Conservation (phyloP, 306 rosid genomes). For the Lathyrus aphaca region DNA sequence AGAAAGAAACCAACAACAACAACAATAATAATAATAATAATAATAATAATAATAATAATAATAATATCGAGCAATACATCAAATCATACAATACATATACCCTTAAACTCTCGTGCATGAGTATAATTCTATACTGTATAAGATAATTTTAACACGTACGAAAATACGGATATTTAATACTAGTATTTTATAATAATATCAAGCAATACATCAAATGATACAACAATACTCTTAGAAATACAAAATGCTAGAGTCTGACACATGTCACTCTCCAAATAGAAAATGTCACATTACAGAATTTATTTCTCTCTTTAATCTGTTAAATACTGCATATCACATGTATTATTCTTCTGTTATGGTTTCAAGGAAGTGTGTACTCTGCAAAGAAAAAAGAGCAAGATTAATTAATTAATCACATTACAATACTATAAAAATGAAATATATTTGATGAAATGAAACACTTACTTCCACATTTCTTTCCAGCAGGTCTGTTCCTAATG, state of each 20-base stretch:
- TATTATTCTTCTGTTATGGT: neutral
- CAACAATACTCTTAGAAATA: constrained; percentile 7
- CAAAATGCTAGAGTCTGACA: constrained; percentile 6
- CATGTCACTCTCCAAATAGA: constrained; percentile 28
- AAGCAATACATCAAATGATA: neutral
- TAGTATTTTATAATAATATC: neutral
- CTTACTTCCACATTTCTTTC: constrained; percentile 96
- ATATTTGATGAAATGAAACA: no score
- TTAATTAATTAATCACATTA: constrained; percentile 10
- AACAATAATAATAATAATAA: no score
- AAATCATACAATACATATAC: no score
- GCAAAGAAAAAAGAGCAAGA: constrained; percentile 19
- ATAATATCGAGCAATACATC: no score
- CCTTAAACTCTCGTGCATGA: no score
- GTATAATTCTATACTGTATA: no score
- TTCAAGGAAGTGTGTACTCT: constrained; percentile 55
- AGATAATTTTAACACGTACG: no score
- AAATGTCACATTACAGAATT: constrained; percentile 23
- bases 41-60: no score
- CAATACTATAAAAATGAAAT: no score
- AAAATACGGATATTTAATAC: no score
- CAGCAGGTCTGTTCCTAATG: constrained; percentile 75
- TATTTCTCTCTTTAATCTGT: constrained; percentile 40
- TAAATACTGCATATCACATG: constrained; percentile 24
- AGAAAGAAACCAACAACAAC: no score